Base-by-base conservation (phyloP, 768 basidiomycete species). In the Termitomyces sp. region DNA sequence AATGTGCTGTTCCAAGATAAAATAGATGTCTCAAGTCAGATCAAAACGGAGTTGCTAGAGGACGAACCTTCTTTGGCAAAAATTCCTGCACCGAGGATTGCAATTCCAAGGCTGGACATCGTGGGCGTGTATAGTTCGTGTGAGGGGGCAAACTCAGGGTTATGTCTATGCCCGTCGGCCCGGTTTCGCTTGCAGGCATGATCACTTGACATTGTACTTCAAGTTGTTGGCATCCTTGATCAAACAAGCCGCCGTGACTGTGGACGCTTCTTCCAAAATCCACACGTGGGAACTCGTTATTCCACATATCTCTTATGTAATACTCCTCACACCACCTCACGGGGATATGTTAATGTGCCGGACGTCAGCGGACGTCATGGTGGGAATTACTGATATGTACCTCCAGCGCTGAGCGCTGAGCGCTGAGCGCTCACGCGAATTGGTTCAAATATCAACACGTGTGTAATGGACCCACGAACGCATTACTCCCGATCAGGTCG, bases 1-100 rank as follows among this genome's bases (percentile, higher is more conserved):
- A 77, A 71, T 95, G 89, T 30, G 91, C 90, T 85, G 32, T 56
- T 10, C 26, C 63, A 64, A 53, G 50, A 41, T 16, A 48, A 23
- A 14, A 23, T 9, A n/a, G 36, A 36, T 23, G 23, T 46, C 23
- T 46, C 20, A 46, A 46, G 13, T 46, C 12, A 5, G 26, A n/a
- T 30, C n/a, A 20, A n/a, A 30, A 20, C 2, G 38, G 26, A 18
- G 26, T 12, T 40, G 49, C 13, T n/a, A 9, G 38, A 44, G 44
- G 52, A 23, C 81, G 50, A 65, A 87, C 89, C 88, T 78, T 87
- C 84, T 64, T 78, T 85, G 55, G 87, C 88, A 64, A 91, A 91
- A 58, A 93, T 79, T 23, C 93, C 91, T 51, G 89, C 85, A 61
- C 91, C 91, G 48, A 94, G 82, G 65, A 95, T 82, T 28, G 92